phyloP scores from a whole-genome alignment of 768 basidiomycete species.

The Lenzites betulinus region DNA sequence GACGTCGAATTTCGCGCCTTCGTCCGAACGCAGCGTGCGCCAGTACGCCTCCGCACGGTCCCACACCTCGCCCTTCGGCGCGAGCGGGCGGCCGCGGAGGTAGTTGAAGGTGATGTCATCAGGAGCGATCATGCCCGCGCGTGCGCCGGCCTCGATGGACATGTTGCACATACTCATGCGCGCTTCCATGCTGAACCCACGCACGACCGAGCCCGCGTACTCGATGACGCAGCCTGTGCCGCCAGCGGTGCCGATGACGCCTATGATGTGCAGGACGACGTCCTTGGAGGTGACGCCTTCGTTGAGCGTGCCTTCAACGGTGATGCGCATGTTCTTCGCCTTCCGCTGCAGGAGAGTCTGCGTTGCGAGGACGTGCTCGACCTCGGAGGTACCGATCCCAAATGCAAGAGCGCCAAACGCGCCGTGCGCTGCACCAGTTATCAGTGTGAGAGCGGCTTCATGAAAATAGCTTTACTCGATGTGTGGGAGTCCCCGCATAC shows the following conservation, averaged over 20 bases:
- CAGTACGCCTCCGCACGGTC: conserved; percentile 62
- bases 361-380: conserved; percentile 70
- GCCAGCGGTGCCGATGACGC: conserved; percentile 63
- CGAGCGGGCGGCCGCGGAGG: conserved; percentile 59
- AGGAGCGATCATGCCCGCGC: conserved; percentile 67
- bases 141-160: conserved; percentile 67
- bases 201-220: conserved; percentile 58
- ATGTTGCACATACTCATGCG: conserved; percentile 67
- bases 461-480: conserved; percentile 43
- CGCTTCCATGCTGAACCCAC: conserved; percentile 61
- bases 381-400: conserved; percentile 69
- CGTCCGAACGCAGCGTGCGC: conserved; percentile 54
- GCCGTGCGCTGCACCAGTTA: conserved; percentile 48
- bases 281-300: conserved; percentile 65
- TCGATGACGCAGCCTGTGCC: conserved; percentile 68
- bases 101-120: conserved; percentile 65
- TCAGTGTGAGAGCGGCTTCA: background rate
- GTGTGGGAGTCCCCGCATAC: conserved; percentile 72
- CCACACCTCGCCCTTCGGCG: conserved; percentile 61
- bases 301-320: conserved; percentile 55
- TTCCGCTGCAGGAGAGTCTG: conserved; percentile 64
- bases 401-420: conserved; percentile 70
- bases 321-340: conserved; percentile 67
- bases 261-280: conserved; percentile 66
- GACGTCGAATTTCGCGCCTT: conserved; percentile 61